These are phyloP conservation scores for Calonectria henricotiae DNA, from an alignment of 2,329 filamentous ascomycete genomes.

Conservation along the genomic window DNA sequence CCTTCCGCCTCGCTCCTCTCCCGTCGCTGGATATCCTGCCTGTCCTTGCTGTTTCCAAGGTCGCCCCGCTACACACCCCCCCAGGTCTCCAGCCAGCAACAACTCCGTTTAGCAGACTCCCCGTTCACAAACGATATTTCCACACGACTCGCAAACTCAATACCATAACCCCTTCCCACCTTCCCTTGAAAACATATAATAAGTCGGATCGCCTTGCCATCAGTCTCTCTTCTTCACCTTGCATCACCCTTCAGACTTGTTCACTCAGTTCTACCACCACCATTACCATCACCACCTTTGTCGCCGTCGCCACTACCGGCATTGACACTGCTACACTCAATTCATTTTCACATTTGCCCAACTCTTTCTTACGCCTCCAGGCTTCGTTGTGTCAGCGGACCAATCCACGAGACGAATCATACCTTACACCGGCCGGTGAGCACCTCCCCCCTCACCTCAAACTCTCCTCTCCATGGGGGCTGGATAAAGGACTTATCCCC, in stretches of 20 bases:
- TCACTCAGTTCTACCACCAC: slow-evolving; percentile 23
- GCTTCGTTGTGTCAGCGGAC: slow-evolving; percentile 24
- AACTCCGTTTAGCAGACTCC: slow-evolving; percentile 42
- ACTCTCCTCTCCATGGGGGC: not conserved
- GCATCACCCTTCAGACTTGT: slow-evolving; percentile 26
- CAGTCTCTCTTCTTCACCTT: slow-evolving; percentile 21
- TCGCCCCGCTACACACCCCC: slow-evolving; percentile 37
- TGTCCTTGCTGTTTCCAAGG: slow-evolving; percentile 46
- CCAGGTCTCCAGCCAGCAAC: slow-evolving; percentile 34
- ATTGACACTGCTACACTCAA: slow-evolving; percentile 12
- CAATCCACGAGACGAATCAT: slow-evolving; percentile 17
- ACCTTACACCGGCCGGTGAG: slow-evolving; percentile 21
- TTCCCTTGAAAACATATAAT: slow-evolving; percentile 31
- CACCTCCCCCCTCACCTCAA: not conserved
- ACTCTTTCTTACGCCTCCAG: slow-evolving; percentile 11
- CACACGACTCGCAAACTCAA: slow-evolving; percentile 37
- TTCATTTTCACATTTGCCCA: slow-evolving; percentile 22
- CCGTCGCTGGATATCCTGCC: slow-evolving; percentile 46
- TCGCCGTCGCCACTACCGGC: not conserved
- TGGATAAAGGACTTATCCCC: not conserved
- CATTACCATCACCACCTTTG: slow-evolving; percentile 6
- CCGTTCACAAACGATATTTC: slow-evolving; percentile 46
- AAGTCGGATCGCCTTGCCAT: slow-evolving; percentile 27
- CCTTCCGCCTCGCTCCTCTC: slow-evolving; percentile 49
- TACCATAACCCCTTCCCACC: not conserved